Evolutionary conservation across 208 protist genomes (phyloP).

Genomic region (Leishmania guyanensis): DNA sequence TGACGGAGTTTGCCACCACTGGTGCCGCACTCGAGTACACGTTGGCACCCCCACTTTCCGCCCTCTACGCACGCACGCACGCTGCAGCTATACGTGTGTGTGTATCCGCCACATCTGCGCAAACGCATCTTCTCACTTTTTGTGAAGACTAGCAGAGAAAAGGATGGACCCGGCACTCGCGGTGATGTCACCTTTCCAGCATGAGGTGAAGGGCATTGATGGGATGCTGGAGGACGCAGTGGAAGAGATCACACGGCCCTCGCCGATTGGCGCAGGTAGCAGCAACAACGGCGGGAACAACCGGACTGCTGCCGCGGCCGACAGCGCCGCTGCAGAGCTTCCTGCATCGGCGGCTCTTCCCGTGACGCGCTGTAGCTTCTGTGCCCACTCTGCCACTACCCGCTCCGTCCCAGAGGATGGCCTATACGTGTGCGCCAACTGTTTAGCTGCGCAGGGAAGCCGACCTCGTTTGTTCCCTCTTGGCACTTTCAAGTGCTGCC

Average conservation of each 20-base stretch:
- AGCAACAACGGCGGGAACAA: slow-evolving; percentile 4
- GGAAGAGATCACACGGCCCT: slow-evolving; percentile 38
- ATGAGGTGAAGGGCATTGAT: slow-evolving; percentile 47
- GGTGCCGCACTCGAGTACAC: neutral
- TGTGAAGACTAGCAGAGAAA: neutral
- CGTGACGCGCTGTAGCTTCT: slow-evolving; percentile 46
- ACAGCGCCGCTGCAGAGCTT: neutral
- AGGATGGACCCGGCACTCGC: slow-evolving; percentile 76
- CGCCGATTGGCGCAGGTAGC: neutral
- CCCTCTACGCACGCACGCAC: neutral
- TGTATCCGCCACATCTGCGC: neutral
- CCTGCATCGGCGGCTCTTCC: neutral
- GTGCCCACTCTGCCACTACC: slow-evolving; percentile 37
- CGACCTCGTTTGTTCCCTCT: slow-evolving; percentile 44
- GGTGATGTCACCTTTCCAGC: slow-evolving; percentile 75
- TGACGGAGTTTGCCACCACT: neutral
- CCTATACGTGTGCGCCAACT: slow-evolving; percentile 64
- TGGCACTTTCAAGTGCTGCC: slow-evolving; percentile 87
- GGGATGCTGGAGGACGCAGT: slow-evolving; percentile 61
- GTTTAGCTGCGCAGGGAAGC: slow-evolving; percentile 35
- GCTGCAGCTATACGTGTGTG: neutral
- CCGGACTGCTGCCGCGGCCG: neutral
- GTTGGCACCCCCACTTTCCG: neutral
- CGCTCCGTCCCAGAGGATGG: slow-evolving; percentile 56
- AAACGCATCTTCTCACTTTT: neutral